Evolutionary conservation across 306 rosid genomes (phyloP).

Genomic region (Carpinus viminea): DNA sequence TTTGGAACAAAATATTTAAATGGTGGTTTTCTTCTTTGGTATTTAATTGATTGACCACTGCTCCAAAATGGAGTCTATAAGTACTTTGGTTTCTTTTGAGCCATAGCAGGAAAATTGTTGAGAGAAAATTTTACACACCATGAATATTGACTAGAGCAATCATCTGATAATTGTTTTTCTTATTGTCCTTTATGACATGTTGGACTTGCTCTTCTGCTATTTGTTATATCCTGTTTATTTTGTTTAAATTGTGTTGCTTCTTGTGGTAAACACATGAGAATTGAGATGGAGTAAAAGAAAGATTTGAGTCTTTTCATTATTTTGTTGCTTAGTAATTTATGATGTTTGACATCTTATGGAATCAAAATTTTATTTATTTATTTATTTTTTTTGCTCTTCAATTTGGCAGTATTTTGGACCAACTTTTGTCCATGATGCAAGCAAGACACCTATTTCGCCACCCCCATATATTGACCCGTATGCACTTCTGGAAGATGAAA

Average conservation of each 20-base stretch:
- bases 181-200: constrained; percentile 1
- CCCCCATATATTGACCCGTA: constrained; percentile 87
- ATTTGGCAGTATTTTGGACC: constrained; percentile 83
- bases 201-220: constrained; percentile 9
- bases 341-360: constrained; percentile 13
- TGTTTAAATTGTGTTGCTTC: constrained; percentile 4
- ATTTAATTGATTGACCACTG: background rate
- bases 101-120: background rate
- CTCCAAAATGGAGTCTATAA: background rate
- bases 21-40: background rate
- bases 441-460: constrained; percentile 53
- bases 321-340: background rate
- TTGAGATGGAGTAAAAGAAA: background rate
- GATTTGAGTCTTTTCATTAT: constrained; percentile 5
- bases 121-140: too few relatives aligned
- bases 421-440: constrained; percentile 70
- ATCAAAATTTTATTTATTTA: background rate
- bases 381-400: background rate
- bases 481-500: constrained; percentile 85
- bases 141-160: background rate
- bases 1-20: background rate
- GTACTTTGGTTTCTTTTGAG: background rate
- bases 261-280: constrained; percentile 1
- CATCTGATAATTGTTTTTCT: background rate
- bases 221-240: background rate